Evolutionary conservation across 305 asterid species (phyloP), one percentile per base, ranked within the genome.

Genomic region (Ruellia speciosa): DNA sequence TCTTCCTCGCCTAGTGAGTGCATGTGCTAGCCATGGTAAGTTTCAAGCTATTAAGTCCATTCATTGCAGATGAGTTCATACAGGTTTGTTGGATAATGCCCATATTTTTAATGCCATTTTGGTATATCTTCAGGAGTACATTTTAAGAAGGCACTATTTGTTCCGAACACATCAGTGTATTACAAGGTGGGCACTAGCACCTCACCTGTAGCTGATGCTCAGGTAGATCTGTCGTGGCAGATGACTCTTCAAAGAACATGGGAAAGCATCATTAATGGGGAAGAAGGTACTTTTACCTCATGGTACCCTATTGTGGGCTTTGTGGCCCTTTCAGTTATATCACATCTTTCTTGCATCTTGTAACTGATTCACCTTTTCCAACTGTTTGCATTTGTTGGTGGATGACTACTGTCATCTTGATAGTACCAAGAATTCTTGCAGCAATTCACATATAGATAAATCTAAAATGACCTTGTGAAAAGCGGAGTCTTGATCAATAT

Each of bases 211-310:
- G 54, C 77, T 52, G 93, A 80, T 67, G 63, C 81, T 71, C 92
- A 85, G 66, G 85, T 83, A 63, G 95, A 93, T 80, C 64, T 93
- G 60, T 82, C 97, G 16, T 93, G 96, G 96, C 99, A 93, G 79
- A 59, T 82, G 67, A 76, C 83, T 57, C 96, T 88, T 66, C 99
- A 86, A 77, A 78, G 72, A 78, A 49, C 82, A 74, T 93, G 97
- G 97, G 94, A 88, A 77, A 81, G 77, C 75, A 75, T 86, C 62
- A 18, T 72, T 56, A 49, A 24, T 34, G 88, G 70, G 43, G 94
- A 79, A 69, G 79, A 72, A 77, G 96, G 99, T 88, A 67, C 54
- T 60, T 18, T 40, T 55, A 52, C 63, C 54, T 41, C 49, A 9
- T 52, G 7, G 12, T 52, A 52, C 20, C 13, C 47, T 54, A 10